Base-by-base conservation (phyloP, 140 eudicot species). In the Anethum foeniculum region DNA sequence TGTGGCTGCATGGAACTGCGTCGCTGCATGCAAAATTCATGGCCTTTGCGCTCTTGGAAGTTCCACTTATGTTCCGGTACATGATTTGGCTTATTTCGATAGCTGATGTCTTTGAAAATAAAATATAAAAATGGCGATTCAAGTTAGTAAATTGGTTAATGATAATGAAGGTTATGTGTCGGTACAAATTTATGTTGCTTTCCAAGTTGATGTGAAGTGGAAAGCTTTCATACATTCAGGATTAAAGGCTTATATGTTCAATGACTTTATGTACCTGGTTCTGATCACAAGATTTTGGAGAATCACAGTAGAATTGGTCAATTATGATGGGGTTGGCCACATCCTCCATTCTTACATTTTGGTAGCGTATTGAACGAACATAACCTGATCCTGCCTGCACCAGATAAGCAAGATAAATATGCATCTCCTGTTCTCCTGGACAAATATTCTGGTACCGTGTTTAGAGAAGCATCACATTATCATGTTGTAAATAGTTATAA, bases 221-320 rank as follows among this genome's bases (percentile, higher is more conserved):
- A 30, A 65, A 65, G 39, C 36, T 65, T 6, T 10, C 14, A 12
- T 30, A 67, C 43, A 67, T 67, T 32, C 18, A 41, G 78, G 21
- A 39, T 60, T 32, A 27, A 25, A 21, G 49, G 75, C 78, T 58
- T 4, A 65, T 47, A 41, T 44, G 30, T 27, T 39, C 34, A 3
- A 49, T 30, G 82, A 77, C 49, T 34, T 14, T 19, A 18, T 67
- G 2, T 87, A 94, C 98, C 97, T 87, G 96, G 80, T 87, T 91
- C 86, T 85, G 84, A 84, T 62, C 69, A 25, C 98, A 93, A 65
- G 85, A 65, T 64, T 77, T 84, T 64, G 98, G 98, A 44, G 97
- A 94, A 84, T 94, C 98, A 41, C 98, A 94, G 71, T 94, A 94
- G 90, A 94, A 94, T 44, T 94, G 98, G 75, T 94, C 98, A 60